These are phyloP conservation scores for Myxozyma kluyveri DNA, from an alignment of 805 yeast genomes.

Conservation along the genomic window DNA sequence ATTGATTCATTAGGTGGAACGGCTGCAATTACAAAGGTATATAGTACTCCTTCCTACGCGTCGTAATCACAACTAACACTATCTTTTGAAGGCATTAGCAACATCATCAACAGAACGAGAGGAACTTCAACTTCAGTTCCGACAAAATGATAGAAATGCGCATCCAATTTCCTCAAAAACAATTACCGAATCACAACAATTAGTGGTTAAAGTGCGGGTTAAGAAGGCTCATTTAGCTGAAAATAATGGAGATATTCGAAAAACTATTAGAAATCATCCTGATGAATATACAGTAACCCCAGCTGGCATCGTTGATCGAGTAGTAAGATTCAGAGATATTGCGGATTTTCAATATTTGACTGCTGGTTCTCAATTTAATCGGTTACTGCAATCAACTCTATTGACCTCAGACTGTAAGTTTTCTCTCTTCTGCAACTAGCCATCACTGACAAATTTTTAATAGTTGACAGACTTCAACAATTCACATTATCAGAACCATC, in stretches of 20 bases:
- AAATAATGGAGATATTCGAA: slow-evolving; percentile 46
- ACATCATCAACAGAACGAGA: slow-evolving; percentile 36
- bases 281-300: slow-evolving; percentile 52
- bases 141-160: slow-evolving; percentile 41
- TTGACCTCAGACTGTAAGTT: slow-evolving; percentile 41
- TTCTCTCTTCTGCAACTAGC: neutral
- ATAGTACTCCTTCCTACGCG: neutral
- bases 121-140: slow-evolving; percentile 37
- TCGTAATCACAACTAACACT: neutral
- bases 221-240: slow-evolving; percentile 34
- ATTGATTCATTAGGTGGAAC: slow-evolving; percentile 24
- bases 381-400: slow-evolving; percentile 39
- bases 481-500: too few relatives aligned
- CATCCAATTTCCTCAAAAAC: slow-evolving; percentile 50
- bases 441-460: neutral
- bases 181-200: slow-evolving; percentile 27
- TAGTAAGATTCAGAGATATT: slow-evolving; percentile 70
- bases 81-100: neutral
- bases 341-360: slow-evolving; percentile 55
- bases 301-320: slow-evolving; percentile 62
- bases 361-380: slow-evolving; percentile 52
- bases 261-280: slow-evolving; percentile 63
- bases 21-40: slow-evolving; percentile 20
- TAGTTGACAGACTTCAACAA: too few relatives aligned
- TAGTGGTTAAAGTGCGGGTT: slow-evolving; percentile 39